A percentile compares a stretch with the other conserved stretches of the same genome.
Evolutionary conservation across 1,139 yeast species (phyloP).

Genomic region (Nakaseomyces sp.): DNA sequence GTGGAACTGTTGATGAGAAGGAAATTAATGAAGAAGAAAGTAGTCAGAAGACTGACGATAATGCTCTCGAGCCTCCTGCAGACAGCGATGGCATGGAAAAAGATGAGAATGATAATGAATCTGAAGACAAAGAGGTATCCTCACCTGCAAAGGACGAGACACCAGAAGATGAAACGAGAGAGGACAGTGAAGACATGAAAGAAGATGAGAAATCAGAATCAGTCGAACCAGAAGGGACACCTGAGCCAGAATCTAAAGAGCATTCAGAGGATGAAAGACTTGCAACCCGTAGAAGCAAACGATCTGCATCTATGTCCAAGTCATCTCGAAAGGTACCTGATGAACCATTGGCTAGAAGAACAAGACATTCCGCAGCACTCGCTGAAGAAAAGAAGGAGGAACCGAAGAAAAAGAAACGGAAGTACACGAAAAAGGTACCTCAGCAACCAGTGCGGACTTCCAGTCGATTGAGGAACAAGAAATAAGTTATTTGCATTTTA

Average conservation of each 20-base stretch:
- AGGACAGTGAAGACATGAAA: slow-evolving; percentile 4
- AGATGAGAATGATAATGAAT: neutral
- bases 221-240: neutral
- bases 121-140: no score
- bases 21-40: slow-evolving; percentile 8
- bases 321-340: slow-evolving; percentile 1
- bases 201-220: slow-evolving; percentile 2
- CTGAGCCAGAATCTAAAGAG: neutral
- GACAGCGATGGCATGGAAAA: no score
- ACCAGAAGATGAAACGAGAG: slow-evolving; percentile 10
- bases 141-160: no score
- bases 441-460: slow-evolving; percentile 19
- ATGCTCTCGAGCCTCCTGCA: no score
- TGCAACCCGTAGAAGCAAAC: neutral
- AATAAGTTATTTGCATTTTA: slow-evolving; percentile 9
- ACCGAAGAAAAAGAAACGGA: slow-evolving; percentile 20
- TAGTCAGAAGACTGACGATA: no score
- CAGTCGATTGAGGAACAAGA: slow-evolving; percentile 25
- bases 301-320: slow-evolving; percentile 5
- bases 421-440: slow-evolving; percentile 8
- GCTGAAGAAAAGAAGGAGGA: slow-evolving; percentile 9
- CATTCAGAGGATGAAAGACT: neutral
- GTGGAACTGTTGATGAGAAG: slow-evolving; percentile 2
- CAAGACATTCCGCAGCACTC: slow-evolving; percentile 22
- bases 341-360: slow-evolving; percentile 25